Conservation (phyloP, 768 basidiomycete genomes). For the Serendipita sp. region DNA sequence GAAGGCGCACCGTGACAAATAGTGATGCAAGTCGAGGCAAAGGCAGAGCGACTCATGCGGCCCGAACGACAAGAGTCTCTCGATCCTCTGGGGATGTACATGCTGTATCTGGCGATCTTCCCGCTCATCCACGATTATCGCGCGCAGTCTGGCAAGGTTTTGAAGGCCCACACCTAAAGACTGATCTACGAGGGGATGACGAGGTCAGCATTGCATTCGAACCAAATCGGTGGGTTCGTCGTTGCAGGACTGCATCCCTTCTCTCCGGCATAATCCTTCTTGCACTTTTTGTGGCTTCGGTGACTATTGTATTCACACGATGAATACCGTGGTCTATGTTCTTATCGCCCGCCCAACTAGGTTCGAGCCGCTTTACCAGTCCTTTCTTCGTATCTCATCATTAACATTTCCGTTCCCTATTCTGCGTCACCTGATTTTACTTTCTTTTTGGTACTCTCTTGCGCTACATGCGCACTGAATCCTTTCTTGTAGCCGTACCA, state of each 20-base stretch:
- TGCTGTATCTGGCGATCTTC: neutral
- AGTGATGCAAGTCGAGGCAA: neutral
- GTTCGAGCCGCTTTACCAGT: neutral
- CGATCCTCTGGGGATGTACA: neutral
- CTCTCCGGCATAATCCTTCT: neutral
- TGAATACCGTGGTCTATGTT: neutral
- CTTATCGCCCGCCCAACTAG: neutral
- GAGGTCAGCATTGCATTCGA: neutral
- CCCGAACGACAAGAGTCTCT: neutral
- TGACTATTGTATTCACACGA: neutral
- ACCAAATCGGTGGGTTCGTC: neutral
- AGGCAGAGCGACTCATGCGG: neutral
- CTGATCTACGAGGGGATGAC: neutral
- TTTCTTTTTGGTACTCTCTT: neutral
- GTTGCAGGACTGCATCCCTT: neutral
- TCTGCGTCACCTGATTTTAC: neutral
- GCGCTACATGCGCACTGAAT: neutral
- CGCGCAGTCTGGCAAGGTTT: neutral
- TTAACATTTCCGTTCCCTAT: neutral
- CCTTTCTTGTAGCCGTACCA: slow-evolving; percentile 1
- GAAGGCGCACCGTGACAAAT: neutral
- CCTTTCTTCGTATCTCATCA: neutral
- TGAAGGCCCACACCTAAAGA: neutral
- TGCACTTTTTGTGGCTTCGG: neutral
- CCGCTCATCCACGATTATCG: neutral